Conservation (phyloP, 176 grass and related monocot species). For the Miscanthus lutarioriparius region DNA sequence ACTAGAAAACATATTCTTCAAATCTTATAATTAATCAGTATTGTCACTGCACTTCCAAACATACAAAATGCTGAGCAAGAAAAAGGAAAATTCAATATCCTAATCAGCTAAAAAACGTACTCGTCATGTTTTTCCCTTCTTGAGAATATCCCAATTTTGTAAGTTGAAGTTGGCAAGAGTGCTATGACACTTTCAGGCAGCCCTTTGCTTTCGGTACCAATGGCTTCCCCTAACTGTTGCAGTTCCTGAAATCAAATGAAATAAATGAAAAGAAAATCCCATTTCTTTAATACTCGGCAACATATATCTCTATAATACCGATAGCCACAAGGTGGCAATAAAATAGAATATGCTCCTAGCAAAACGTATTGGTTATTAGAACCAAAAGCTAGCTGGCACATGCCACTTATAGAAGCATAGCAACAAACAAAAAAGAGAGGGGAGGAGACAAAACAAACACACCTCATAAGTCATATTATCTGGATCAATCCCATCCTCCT, state of each 20-base stretch:
- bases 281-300: neutral
- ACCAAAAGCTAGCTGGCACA: constrained; percentile 11
- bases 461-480: constrained; percentile 99
- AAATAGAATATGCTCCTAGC: neutral
- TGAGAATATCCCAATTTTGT: constrained; percentile 81
- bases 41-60: neutral
- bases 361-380: neutral
- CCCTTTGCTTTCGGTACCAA: constrained; percentile 82
- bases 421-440: neutral
- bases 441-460: constrained; percentile 3
- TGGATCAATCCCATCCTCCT: constrained; percentile 63
- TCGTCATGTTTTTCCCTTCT: constrained; percentile 77
- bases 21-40: neutral
- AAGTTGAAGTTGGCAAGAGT: constrained; percentile 55
- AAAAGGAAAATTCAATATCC: neutral
- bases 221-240: constrained; percentile 78
- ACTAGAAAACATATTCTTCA: neutral
- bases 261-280: neutral
- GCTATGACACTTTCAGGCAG: constrained; percentile 62
- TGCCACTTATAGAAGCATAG: constrained; percentile 6
- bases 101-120: constrained; percentile 52
- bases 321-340: neutral
- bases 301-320: neutral
- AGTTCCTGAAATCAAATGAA: constrained; percentile 58
- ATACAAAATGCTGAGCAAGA: neutral